A percentile compares a stretch with the other conserved stretches of the same genome.
These are phyloP conservation scores for Nitzschia sp. DNA, from an alignment of 108 stramenopile genomes.

Conservation along the genomic window DNA sequence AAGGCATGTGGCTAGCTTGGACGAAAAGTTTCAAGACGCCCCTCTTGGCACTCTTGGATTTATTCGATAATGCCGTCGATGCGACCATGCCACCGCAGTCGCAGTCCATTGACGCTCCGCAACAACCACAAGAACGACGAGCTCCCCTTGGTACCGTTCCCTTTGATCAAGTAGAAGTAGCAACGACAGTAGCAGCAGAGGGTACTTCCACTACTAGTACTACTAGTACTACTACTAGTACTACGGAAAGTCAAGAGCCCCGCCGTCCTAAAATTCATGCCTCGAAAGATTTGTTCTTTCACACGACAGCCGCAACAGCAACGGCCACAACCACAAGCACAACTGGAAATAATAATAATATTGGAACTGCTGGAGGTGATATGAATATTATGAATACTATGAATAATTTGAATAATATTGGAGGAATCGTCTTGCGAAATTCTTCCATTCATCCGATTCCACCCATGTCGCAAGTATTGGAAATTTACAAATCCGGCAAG, in stretches of 20 bases:
- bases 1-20: conserved; percentile 69
- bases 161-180: too few species aligned
- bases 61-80: conserved; percentile 79
- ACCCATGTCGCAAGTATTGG: conserved; percentile 44
- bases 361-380: neutral
- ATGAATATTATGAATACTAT: too few species aligned
- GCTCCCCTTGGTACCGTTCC: neutral
- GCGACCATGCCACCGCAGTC: too few species aligned
- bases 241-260: neutral
- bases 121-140: neutral
- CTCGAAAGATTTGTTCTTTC: conserved; percentile 5
- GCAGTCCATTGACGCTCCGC: too few species aligned
- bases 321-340: too few species aligned
- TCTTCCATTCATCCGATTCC: conserved; percentile 44
- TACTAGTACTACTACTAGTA: too few species aligned
- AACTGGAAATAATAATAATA: too few species aligned
- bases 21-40: conserved; percentile 61
- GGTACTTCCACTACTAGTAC: too few species aligned
- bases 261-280: conserved; percentile 18
- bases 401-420: conserved; percentile 13
- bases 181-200: too few species aligned
- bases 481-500: conserved; percentile 65
- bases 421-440: conserved; percentile 59
- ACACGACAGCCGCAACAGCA: too few species aligned
- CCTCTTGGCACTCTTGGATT: conserved; percentile 54